phyloP scores from a whole-genome alignment of 2,329 filamentous ascomycete species.

The Achaetomium macrosporum region DNA sequence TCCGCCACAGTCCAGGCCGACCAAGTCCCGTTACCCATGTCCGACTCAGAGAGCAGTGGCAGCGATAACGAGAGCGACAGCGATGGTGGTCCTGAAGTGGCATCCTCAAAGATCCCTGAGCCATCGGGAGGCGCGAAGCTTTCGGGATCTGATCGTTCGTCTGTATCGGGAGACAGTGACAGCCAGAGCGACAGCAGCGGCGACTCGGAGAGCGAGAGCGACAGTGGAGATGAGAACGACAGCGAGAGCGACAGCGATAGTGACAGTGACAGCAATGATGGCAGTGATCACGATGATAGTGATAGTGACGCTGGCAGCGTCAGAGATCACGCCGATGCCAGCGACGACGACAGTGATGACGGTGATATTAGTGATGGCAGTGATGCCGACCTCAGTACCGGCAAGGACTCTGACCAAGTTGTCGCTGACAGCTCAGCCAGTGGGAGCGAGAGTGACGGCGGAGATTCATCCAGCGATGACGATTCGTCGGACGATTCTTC shows the following conservation, averaged over 20 bases:
- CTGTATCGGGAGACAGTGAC: conserved; percentile 11
- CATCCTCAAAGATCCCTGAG: conserved; percentile 16
- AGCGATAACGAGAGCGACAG: conserved; percentile 19
- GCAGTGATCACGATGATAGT: conserved; percentile 9
- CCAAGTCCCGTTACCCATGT: not conserved
- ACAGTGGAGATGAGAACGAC: conserved; percentile 9
- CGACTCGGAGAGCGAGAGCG: not conserved
- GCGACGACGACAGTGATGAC: conserved; percentile 6
- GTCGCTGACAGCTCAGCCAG: not conserved
- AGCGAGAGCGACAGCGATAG: conserved; percentile 11
- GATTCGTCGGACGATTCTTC: conserved; percentile 21
- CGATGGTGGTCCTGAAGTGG: conserved; percentile 23
- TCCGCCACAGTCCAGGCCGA: conserved; percentile 3
- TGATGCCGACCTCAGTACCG: conserved; percentile 10
- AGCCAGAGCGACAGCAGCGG: conserved; percentile 9
- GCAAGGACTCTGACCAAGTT: conserved; percentile 4
- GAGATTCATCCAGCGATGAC: conserved; percentile 11
- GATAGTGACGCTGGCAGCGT: conserved; percentile 7
- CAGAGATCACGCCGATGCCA: conserved; percentile 7
- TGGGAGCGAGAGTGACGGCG: not conserved
- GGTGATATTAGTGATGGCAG: conserved; percentile 8
- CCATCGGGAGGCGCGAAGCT: not conserved
- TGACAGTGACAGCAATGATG: conserved; percentile 22
- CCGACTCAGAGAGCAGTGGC: conserved; percentile 8
- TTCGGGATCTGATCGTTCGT: not conserved